Percentiles rank a stretch among this genome's conserved stretches.
These are phyloP conservation scores for Myriosclerotinia scirpicola DNA, from an alignment of 2,329 filamentous ascomycete species.

Conservation along the genomic window DNA sequence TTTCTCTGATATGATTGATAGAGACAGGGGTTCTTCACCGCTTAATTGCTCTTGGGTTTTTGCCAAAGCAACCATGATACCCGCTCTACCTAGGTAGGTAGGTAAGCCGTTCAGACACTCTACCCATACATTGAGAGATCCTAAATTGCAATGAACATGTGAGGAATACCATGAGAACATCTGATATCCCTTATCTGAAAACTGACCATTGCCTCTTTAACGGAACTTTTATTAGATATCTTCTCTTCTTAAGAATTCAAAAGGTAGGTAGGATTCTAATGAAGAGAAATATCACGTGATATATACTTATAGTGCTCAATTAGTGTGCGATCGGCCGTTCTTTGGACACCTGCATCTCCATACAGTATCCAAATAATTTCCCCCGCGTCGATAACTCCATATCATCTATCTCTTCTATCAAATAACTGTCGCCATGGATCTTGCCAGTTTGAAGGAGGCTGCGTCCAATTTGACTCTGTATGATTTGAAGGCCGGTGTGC, in stretches of 20 bases:
- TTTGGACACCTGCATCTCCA: slow-evolving; percentile 24
- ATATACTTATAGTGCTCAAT: not conserved
- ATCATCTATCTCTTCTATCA: not conserved
- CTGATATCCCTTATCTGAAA: too few relatives aligned
- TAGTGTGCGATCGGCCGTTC: slow-evolving; percentile 13
- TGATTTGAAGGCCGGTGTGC: slow-evolving; percentile 72
- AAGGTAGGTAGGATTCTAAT: too few relatives aligned
- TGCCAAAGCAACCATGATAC: not conserved
- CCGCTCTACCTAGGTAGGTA: too few relatives aligned
- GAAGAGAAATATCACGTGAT: not conserved
- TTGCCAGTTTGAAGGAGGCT: slow-evolving; percentile 66
- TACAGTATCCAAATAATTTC: slow-evolving; percentile 24
- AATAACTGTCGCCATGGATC: slow-evolving; percentile 55
- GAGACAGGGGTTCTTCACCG: slow-evolving; percentile 2
- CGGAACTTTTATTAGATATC: not conserved
- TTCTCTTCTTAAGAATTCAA: too few relatives aligned
- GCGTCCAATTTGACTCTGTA: slow-evolving; percentile 73
- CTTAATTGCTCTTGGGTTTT: not conserved
- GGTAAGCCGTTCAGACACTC: too few relatives aligned
- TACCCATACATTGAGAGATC: not conserved
- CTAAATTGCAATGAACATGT: not conserved
- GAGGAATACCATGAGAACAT: too few relatives aligned
- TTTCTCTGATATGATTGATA: not conserved
- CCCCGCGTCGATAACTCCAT: slow-evolving; percentile 22
- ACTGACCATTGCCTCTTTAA: not conserved